These are phyloP conservation scores for Leccinum longicurvipes DNA, from an alignment of 768 basidiomycete genomes.

Conservation along the genomic window DNA sequence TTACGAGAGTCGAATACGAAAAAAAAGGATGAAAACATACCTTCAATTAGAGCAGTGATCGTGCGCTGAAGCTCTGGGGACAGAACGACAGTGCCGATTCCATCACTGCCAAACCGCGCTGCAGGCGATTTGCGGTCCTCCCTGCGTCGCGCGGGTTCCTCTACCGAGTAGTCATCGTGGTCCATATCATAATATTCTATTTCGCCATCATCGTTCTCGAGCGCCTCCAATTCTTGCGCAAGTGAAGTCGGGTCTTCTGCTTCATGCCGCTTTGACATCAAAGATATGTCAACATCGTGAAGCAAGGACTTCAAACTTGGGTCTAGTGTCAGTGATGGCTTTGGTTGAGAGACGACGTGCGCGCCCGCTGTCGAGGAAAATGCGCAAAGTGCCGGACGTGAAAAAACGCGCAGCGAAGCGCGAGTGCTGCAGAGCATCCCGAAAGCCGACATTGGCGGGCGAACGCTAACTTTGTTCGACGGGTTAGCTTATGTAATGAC, in stretches of 20 bases:
- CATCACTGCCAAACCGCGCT: conserved; percentile 73
- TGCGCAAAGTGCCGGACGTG: conserved; percentile 16
- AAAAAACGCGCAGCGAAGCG: conserved; percentile 23
- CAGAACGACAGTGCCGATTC: conserved; percentile 67
- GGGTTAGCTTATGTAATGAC: conserved; percentile 21
- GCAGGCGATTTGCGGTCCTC: conserved; percentile 71
- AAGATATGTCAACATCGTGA: conserved; percentile 64
- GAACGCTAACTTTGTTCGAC: neutral
- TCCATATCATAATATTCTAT: conserved; percentile 31
- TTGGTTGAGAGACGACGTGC: conserved; percentile 41
- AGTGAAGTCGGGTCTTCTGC: conserved; percentile 20
- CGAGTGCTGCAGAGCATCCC: conserved; percentile 26
- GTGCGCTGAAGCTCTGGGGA: conserved; percentile 68
- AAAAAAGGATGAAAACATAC: conserved; percentile 36
- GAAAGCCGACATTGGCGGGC: neutral
- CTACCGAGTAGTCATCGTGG: conserved; percentile 30
- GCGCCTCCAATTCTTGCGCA: conserved; percentile 55
- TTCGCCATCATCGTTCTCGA: conserved; percentile 36
- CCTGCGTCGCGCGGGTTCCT: conserved; percentile 24
- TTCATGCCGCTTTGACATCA: conserved; percentile 37
- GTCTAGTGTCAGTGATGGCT: conserved; percentile 61
- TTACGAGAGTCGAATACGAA: conserved; percentile 8
- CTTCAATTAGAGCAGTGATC: conserved; percentile 64
- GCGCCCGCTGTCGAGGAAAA: conserved; percentile 33
- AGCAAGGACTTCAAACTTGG: conserved; percentile 60